Evolutionary conservation across 176 grass and related monocot species (phyloP).

Genomic region (Rhynchospora tenuis): DNA sequence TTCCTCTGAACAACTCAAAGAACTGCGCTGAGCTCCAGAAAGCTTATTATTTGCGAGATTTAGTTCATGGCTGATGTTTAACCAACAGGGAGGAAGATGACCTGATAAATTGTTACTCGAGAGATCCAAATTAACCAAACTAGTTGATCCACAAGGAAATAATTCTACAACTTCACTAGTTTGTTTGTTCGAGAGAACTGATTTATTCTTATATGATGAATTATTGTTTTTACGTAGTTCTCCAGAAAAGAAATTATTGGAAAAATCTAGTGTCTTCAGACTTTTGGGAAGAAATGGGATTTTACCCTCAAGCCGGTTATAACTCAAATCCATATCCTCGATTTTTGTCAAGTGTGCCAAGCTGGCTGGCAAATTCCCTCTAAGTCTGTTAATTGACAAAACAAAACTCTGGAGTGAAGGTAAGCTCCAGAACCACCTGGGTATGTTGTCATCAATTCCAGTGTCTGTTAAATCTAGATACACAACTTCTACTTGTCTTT

Average conservation of each 20-base stretch:
- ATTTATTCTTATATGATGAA: not conserved
- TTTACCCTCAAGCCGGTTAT: not conserved
- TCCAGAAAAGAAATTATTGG: not conserved
- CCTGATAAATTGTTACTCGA: slow-evolving; percentile 7
- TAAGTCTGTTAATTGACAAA: not conserved
- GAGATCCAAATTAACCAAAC: not conserved
- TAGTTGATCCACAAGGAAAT: slow-evolving; percentile 18
- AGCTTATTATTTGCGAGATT: slow-evolving; percentile 13
- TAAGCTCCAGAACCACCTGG: slow-evolving; percentile 15
- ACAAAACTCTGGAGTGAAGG: not conserved
- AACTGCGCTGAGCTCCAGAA: not conserved
- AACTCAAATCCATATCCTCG: not conserved
- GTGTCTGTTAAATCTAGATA: not conserved
- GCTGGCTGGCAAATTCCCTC: not conserved
- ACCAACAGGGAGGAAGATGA: not conserved
- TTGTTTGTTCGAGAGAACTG: not conserved
- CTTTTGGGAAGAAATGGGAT: not conserved
- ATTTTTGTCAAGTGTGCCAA: not conserved
- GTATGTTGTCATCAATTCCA: not conserved
- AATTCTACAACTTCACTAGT: not conserved
- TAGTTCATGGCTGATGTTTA: not conserved
- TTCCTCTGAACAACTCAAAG: not conserved
- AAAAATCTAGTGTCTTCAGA: not conserved
- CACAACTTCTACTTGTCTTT: not conserved
- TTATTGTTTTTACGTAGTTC: not conserved